Base-by-base conservation (phyloP, 2,329 filamentous ascomycete species). In the Fusarium annulatum region DNA sequence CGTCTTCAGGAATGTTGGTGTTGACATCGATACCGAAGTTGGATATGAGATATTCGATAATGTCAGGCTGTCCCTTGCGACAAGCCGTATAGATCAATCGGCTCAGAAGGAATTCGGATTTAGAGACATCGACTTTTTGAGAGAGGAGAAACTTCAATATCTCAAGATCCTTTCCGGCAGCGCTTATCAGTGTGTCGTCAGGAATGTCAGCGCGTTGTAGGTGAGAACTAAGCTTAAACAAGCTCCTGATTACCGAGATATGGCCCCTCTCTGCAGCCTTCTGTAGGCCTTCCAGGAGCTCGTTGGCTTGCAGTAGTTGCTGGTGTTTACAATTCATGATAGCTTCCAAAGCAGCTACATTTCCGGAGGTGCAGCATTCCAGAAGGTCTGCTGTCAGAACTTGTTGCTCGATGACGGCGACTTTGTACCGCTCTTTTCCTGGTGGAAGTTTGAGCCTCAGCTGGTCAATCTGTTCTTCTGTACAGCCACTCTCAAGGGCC, bases 261-360 rank as follows among this genome's bases (percentile, higher is more conserved):
- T 7, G 38, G 1, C 38, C 48, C 5, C 6, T 28, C 3, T 30
- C 14, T 21, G 11, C 19, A 36, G 58, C 48, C 7, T 30, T 26
- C 12, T 28, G 48, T 11, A 56, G 5, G 2, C 48, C 30, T 18
- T 42, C n/a, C 15, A 55, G 9, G 7, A 61, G 38, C 3, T 61
- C 58, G 7, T n/a, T 12, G 21, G 7, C 4, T 23, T 53, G 18
- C 38, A 61, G 12, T 4, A 55, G 28, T 5, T 2, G 9, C 3
- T 43, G 58, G 19, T 61, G 48, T 19, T 36, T 30, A 15, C 48
- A 43, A 14, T 18, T 28, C 28, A 61, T 21, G 28, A 61, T 61
- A 11, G 16, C 38, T 18, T 56, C 15, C 10, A 61, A 18, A 28
- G 21, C 23, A 7, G 23, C 5, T 4, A 36, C 18, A n/a, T 36